A percentile compares a stretch with the other conserved stretches of the same genome.
Conservation (phyloP, 257 asterid species). For the Plantago ovata region DNA sequence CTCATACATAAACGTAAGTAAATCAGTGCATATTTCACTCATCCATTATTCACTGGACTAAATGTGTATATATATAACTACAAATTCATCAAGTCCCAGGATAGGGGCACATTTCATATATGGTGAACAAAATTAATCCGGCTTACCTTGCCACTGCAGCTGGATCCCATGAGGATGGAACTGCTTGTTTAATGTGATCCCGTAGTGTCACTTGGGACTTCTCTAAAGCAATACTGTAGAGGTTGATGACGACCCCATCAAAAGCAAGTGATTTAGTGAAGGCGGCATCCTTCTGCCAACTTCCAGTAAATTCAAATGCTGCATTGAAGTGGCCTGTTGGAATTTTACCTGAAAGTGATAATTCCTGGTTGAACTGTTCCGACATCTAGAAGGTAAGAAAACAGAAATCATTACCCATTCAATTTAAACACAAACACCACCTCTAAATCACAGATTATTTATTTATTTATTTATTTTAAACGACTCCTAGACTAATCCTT, state of each 20-base stretch:
- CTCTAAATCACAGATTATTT: too few species aligned
- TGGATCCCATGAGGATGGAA: slow-evolving; percentile 82
- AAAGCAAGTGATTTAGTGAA: slow-evolving; percentile 72
- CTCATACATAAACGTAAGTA: too few species aligned
- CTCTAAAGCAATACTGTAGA: slow-evolving; percentile 70
- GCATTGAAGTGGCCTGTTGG: slow-evolving; percentile 84
- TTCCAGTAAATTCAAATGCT: slow-evolving; percentile 70
- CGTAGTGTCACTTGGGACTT: slow-evolving; percentile 57
- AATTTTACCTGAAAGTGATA: slow-evolving; percentile 68
- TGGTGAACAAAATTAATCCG: neutral
- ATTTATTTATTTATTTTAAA: too few species aligned
- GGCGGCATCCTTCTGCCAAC: slow-evolving; percentile 89
- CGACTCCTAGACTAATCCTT: too few species aligned
- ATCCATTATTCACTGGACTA: too few species aligned
- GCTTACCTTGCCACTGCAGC: slow-evolving; percentile 71
- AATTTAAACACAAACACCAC: neutral
- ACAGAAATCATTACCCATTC: slow-evolving; percentile 14
- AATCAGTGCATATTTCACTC: too few species aligned
- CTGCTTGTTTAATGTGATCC: slow-evolving; percentile 69
- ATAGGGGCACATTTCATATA: too few species aligned
- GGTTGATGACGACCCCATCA: slow-evolving; percentile 66
- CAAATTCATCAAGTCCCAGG: too few species aligned
- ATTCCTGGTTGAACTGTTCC: slow-evolving; percentile 82
- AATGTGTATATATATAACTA: too few species aligned
- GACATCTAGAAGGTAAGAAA: slow-evolving; percentile 52